Evolutionary conservation across 192 early-diverging fungal genomes (phyloP).

Genomic region (Neocallimastix lanati): DNA sequence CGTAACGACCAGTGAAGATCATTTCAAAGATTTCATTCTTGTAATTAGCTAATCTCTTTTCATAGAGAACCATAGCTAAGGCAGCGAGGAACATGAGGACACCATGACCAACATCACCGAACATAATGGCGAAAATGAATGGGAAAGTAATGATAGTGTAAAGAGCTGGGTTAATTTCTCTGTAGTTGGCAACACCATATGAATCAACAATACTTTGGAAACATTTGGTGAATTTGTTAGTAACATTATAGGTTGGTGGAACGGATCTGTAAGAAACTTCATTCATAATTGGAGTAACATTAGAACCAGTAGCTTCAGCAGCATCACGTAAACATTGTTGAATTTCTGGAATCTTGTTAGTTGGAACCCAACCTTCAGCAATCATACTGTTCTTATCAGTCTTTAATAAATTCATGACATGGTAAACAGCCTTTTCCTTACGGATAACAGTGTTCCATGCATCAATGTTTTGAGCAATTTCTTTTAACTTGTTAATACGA

Average conservation of each 20-base stretch:
- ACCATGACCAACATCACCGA: slow-evolving; percentile 97
- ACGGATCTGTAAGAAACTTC: slow-evolving; percentile 66
- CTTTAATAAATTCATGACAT: slow-evolving; percentile 90
- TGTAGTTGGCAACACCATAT: slow-evolving; percentile 87
- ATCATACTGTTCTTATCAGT: slow-evolving; percentile 88
- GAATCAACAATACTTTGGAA: slow-evolving; percentile 97
- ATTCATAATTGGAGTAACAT: slow-evolving; percentile 69
- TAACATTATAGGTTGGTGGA: slow-evolving; percentile 85
- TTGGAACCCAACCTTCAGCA: slow-evolving; percentile 96
- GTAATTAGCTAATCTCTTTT: slow-evolving; percentile 54
- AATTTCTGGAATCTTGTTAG: slow-evolving; percentile 60
- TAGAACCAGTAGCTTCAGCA: slow-evolving; percentile 72
- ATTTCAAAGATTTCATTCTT: slow-evolving; percentile 68
- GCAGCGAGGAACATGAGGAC: slow-evolving; percentile 60
- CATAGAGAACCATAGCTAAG: slow-evolving; percentile 55
- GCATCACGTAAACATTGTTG: slow-evolving; percentile 69
- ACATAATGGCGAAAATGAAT: slow-evolving; percentile 99
- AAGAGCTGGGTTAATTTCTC: slow-evolving; percentile 95
- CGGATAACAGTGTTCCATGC: slow-evolving; percentile 78
- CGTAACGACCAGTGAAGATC: slow-evolving; percentile 92
- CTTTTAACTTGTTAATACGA: slow-evolving; percentile 62
- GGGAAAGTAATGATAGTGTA: slow-evolving; percentile 95
- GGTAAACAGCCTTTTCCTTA: slow-evolving; percentile 96
- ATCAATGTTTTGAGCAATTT: slow-evolving; percentile 68
- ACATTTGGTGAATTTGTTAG: slow-evolving; percentile 89